Evolutionary conservation across 139 green algal species (phyloP).

Genomic region (Chlamydomonas asymmetrica): DNA sequence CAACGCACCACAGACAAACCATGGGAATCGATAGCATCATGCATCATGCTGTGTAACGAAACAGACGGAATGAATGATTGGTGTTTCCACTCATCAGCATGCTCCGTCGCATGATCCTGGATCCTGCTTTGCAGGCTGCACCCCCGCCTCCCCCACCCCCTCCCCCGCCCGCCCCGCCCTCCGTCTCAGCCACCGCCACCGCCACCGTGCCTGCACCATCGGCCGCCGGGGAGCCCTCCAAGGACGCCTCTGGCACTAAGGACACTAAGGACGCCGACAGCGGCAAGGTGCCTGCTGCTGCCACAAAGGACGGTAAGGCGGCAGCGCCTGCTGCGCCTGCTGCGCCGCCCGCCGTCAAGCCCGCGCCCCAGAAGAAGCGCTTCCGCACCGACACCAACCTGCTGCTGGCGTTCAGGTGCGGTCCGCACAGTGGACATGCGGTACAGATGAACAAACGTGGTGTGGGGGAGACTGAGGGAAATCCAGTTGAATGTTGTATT

Average conservation of each 20-base stretch:
- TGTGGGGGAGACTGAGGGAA: too few species aligned
- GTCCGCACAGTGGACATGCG: too few species aligned
- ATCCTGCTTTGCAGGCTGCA: not conserved
- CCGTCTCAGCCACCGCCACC: too few species aligned
- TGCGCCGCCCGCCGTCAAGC: not conserved
- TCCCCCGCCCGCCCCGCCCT: not conserved
- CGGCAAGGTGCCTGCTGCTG: constrained; percentile 2
- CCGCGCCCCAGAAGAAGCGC: constrained; percentile 14
- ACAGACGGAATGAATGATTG: too few species aligned
- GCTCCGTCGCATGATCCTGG: too few species aligned
- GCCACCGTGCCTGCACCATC: not conserved
- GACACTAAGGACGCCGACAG: not conserved
- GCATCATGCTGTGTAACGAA: too few species aligned
- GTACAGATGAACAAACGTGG: too few species aligned
- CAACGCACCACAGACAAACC: too few species aligned
- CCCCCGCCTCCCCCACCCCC: constrained; percentile 2
- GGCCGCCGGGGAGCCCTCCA: not conserved
- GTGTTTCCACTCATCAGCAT: too few species aligned
- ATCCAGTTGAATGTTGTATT: too few species aligned
- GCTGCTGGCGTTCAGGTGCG: constrained; percentile 47
- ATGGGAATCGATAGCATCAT: too few species aligned
- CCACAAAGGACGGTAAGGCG: not conserved
- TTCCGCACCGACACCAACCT: constrained; percentile 26
- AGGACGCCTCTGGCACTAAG: constrained; percentile 3
- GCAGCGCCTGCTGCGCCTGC: not conserved